Conservation (phyloP, 768 basidiomycete genomes). For the Amanita jacksonii region DNA sequence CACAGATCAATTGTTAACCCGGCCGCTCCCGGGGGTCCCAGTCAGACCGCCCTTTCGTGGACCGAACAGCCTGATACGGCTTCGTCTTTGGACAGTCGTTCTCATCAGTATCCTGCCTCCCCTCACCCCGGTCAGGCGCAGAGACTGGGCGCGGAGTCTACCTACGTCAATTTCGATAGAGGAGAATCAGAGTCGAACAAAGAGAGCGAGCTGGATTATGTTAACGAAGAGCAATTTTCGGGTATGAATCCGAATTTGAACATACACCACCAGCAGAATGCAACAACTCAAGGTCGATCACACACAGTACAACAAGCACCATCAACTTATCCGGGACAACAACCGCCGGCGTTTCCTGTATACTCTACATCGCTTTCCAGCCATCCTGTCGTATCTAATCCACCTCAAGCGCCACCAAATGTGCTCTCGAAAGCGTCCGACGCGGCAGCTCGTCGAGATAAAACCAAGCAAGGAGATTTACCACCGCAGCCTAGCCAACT, state of each 20-base stretch:
- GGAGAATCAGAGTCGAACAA: constrained; percentile 1
- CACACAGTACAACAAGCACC: not conserved
- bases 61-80: not conserved
- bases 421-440: constrained; percentile 6
- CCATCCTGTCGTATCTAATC: not conserved
- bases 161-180: not conserved
- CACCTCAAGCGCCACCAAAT: constrained; percentile 1
- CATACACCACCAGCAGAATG: constrained; percentile 1
- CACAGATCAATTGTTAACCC: not conserved
- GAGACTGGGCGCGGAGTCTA: not conserved
- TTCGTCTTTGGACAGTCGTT: not conserved
- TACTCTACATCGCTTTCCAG: constrained; percentile 5
- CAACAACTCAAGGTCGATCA: not conserved
- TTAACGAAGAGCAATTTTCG: constrained; percentile 1
- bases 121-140: constrained; percentile 4
- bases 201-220: constrained; percentile 5
- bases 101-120: constrained; percentile 3
- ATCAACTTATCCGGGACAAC: not conserved
- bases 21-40: not conserved
- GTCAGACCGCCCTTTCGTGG: not conserved
- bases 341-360: constrained; percentile 2
- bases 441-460: constrained; percentile 4
- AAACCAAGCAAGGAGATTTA: not conserved
- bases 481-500: constrained; percentile 1
- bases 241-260: not conserved